These are phyloP conservation scores for Phytophthora multivora DNA, from an alignment of 352 stramenopile genomes.

Conservation along the genomic window DNA sequence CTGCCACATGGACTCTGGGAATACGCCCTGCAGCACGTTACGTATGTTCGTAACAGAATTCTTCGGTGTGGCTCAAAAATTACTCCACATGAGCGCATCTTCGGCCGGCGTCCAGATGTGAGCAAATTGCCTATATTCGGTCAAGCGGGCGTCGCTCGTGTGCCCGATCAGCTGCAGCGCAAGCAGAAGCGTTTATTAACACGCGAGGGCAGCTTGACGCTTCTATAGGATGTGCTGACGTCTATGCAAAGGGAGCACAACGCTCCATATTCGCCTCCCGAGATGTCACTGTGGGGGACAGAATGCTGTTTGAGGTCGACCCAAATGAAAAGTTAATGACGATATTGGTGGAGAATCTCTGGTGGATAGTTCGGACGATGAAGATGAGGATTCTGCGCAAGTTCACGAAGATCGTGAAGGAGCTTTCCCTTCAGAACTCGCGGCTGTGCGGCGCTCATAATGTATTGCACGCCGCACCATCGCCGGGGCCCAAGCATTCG, in stretches of 20 bases:
- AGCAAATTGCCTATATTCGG: not conserved
- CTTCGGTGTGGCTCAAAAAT: not conserved
- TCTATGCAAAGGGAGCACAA: not conserved
- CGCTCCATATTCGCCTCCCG: not conserved
- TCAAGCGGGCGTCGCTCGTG: not conserved
- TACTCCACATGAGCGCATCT: constrained; percentile 5
- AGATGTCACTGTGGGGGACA: not conserved
- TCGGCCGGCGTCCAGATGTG: not conserved
- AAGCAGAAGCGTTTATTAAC: not conserved
- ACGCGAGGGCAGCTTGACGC: not conserved
- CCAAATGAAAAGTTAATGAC: too few species aligned
- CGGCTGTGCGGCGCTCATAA: not conserved
- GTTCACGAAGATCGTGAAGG: not conserved
- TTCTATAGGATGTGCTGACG: not conserved
- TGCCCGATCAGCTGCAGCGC: not conserved
- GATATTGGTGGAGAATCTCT: too few species aligned
- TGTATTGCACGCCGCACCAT: not conserved
- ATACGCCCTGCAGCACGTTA: not conserved
- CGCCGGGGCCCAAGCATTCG: not conserved
- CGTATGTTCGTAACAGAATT: constrained; percentile 10
- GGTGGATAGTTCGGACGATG: too few species aligned
- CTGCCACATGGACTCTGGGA: constrained; percentile 9
- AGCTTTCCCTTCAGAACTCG: not conserved
- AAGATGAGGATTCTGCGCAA: too few species aligned
- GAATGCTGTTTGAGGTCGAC: constrained; percentile 8